Evolutionary conservation across 2,329 filamentous ascomycete genomes (phyloP), one percentile per base, ranked within the genome.

Genomic region (Ascochyta koolunga): DNA sequence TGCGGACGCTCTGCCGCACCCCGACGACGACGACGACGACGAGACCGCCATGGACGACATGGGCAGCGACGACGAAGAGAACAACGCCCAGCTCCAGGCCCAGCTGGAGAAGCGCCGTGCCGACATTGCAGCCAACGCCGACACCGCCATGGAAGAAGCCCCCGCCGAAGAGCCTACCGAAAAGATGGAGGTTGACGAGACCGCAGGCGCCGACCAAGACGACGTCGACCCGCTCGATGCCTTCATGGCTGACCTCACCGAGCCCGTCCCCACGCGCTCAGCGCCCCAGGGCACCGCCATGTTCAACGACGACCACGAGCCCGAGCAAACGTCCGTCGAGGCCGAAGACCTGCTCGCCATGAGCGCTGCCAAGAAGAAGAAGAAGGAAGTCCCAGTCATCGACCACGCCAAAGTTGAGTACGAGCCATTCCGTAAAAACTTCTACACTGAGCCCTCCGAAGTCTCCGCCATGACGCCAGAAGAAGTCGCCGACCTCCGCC

Each of bases 391-490:
- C n/a, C 92, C 93, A 0, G 82, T 81, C 0, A 83, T 96, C 49
- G 88, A 99, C 75, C 96, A 98, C 75, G 83, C 81, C 65, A 98
- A 97, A 76, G 78, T 96, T 60, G 85, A 93, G 50, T 88, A 98
- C 65, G 85, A 93, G 64, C 85, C 89, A 3, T 92, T 99, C 72
- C 85, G 93, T 58, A 97, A 96, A 79, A 89, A 91, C 72, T 99
- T 99, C 76, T 99, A 96, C 82, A 88, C 89, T 9, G 93, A 98
- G 71, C 93, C 95, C 9, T 82, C 86, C 18, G 93, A 99, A 73
- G 78, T 98, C 58, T 84, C 86, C 43, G 85, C 89, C 38, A 88
- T 98, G 83, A 91, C 87, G 2, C 89, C 96, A 61, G 90, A 89
- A 50, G 93, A 98, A 65, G 84, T 96, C 50, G 85, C 86, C 37